Evolutionary conservation across 176 grass and related monocot species (phyloP), one percentile per base, ranked within the genome.

Genomic region (Cenchrus purpureus): DNA sequence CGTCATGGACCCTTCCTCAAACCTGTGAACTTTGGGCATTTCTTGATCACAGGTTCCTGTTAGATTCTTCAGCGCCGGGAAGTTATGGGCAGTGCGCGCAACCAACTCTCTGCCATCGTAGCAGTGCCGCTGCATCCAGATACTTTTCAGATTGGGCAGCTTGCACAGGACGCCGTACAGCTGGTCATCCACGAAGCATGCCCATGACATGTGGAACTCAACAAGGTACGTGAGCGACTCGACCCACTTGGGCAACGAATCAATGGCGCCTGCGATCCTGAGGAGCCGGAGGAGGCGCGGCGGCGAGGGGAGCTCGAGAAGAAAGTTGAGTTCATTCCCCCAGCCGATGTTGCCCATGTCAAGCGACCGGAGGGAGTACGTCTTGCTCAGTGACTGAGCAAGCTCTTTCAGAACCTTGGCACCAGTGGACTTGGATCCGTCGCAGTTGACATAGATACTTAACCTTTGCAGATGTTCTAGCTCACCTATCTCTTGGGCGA

Each of bases 21-120:
- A 58, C 8, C 4, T 44, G 15, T 31, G 4, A 12, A 32, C 61
- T 5, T 16, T 32, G 4, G 77, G 75, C 0, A 0, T 7, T 1
- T 0, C 14, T 10, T 14, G 0, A 12, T 0, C 1, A 25, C 1
- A 17, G 5, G 1, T 0, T 0, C 16, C 0, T 1, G 2, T 10
- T 7, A 75, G 73, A 6, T 10, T 19, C 3, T 0, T 57, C 3
- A 76, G 54, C 10, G 0, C 8, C 0, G 29, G 16, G 6, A 76
- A 76, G 1, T 0, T 57, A 4, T 55, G 43, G 1, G 1, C 25
- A 0, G 7, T 51, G 22, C 44, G 60, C 16, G 44, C 77, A 17
- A 79, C 77, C 44, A 79, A 8, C 8, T 65, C 43, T 0, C 1
- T 2, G 13, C 3, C 42, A 0, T 0, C 10, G 14, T 79, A 65